These are phyloP conservation scores for Sphaerosporella brunnea DNA, from an alignment of 495 filamentous ascomycete species.

Conservation along the genomic window DNA sequence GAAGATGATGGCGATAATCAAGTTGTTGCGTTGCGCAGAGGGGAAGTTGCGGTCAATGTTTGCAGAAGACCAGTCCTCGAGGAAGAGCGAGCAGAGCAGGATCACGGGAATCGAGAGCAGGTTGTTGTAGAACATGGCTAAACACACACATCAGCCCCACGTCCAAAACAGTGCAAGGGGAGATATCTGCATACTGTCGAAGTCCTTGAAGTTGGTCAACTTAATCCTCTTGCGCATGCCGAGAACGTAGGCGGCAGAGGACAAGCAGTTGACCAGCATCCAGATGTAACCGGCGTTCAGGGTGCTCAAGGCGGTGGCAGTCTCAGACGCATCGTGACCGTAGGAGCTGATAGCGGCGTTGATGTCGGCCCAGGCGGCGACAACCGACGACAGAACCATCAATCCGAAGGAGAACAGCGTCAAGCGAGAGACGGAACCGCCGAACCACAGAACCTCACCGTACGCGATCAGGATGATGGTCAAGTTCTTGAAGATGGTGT, in stretches of 20 bases:
- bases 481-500: slow-evolving; percentile 99
- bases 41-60: slow-evolving; percentile 88
- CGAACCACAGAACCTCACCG: slow-evolving; percentile 97
- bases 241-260: slow-evolving; percentile 75
- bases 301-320: slow-evolving; percentile 62
- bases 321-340: slow-evolving; percentile 39
- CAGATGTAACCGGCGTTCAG: slow-evolving; percentile 92
- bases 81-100: slow-evolving; percentile 57
- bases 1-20: slow-evolving; percentile 77
- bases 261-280: slow-evolving; percentile 97
- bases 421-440: slow-evolving; percentile 73
- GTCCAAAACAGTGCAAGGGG: too few relatives aligned
- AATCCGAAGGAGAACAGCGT: slow-evolving; percentile 89
- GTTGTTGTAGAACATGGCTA: slow-evolving; percentile 99
- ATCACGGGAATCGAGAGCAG: slow-evolving; percentile 90
- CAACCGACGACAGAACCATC: slow-evolving; percentile 88
- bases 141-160: slow-evolving; percentile 27
- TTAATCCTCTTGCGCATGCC: slow-evolving; percentile 98
- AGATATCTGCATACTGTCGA: slow-evolving; percentile 91
- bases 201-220: slow-evolving; percentile 99
- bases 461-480: slow-evolving; percentile 98
- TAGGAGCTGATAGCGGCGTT: slow-evolving; percentile 57
- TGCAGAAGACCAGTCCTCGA: slow-evolving; percentile 77
- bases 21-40: slow-evolving; percentile 47
- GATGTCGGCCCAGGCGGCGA: slow-evolving; percentile 97